Evolutionary conservation across 1,284 basidiomycete species (phyloP), one percentile per base, ranked within the genome.

Genomic region (Tilletia walkeri): DNA sequence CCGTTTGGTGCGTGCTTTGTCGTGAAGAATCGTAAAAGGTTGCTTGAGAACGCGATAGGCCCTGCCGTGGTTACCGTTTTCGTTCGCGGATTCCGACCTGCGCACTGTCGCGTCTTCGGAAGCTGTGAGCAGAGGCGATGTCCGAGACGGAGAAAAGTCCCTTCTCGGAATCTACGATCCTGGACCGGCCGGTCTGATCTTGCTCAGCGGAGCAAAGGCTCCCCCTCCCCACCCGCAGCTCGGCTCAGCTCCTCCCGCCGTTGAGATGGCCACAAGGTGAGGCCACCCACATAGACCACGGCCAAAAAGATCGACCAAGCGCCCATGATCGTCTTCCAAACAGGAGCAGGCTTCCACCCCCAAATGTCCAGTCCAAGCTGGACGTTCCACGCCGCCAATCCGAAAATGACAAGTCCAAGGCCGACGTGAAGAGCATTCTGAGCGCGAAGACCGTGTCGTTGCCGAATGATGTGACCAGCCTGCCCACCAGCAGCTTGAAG

Each of bases 401-500:
- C 67, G 10, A 69, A 70, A 0, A 72, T 72, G 56, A 73, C 38
- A 16, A 79, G 66, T 2, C 79, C 79, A 16, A 76, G 20, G 20
- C 76, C 56, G 12, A 73, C 72, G 39, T 80, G 79, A 30, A 77
- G 63, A 24, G 73, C 24, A 70, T 75, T 61, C 45, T 70, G 65
- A 6, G 38, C 30, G 38, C 59, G 59, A 38, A 16, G 38, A 12
- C 59, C 59, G 38, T 63, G 36, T 18, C 36, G 30, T 41, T 63
- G 76, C 3, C 59, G 59, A 69, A 88, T 75, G 70, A 83, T 88
- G 80, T 91, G 90, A 68, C 90, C 88, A 70, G 89, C 74, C 3
- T 86, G 85, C 3, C 90, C 90, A 4, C 91, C 80, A 0, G 79
- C 74, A 72, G 87, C 85, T 82, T 92, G 90, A 10, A 86, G 68